Evolutionary conservation across 257 asterid species (phyloP).

Genomic region (Nicotiana noctiflora): DNA sequence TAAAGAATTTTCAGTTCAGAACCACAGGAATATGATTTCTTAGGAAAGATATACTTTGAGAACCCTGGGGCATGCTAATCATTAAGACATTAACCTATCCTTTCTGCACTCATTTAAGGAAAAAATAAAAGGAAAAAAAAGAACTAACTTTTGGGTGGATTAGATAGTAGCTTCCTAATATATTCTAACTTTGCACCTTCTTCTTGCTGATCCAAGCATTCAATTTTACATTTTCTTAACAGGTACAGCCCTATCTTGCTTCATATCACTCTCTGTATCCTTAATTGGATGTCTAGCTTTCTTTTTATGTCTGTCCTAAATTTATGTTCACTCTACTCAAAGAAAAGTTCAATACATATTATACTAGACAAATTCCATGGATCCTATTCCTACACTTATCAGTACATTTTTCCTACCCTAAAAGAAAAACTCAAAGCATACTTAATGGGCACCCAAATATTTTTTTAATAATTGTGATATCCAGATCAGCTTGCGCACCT

Average conservation of each 20-base stretch:
- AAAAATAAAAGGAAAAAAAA: not conserved
- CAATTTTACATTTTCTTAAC: not conserved
- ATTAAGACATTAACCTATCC: not conserved
- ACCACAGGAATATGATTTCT: not conserved
- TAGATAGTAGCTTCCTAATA: not conserved
- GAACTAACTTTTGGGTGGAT: not conserved
- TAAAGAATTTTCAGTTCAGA: not conserved
- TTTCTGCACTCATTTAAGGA: not conserved
- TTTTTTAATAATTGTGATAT: too few species aligned
- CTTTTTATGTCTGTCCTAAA: not conserved
- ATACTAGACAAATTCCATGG: too few species aligned
- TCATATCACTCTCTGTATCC: not conserved
- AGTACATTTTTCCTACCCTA: not conserved
- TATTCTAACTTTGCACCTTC: not conserved
- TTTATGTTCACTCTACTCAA: not conserved
- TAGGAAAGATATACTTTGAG: not conserved
- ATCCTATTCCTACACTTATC: not conserved
- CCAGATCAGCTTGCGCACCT: too few species aligned
- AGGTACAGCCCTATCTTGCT: not conserved
- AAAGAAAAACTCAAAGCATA: not conserved
- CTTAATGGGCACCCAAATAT: not conserved
- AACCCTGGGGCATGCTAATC: not conserved
- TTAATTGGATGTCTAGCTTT: not conserved
- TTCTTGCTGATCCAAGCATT: too few species aligned
- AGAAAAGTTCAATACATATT: not conserved